Percentiles rank a stretch among this genome's conserved stretches.
Evolutionary conservation across 306 rosid genomes (phyloP).

Genomic region (Lathyrus aphaca): DNA sequence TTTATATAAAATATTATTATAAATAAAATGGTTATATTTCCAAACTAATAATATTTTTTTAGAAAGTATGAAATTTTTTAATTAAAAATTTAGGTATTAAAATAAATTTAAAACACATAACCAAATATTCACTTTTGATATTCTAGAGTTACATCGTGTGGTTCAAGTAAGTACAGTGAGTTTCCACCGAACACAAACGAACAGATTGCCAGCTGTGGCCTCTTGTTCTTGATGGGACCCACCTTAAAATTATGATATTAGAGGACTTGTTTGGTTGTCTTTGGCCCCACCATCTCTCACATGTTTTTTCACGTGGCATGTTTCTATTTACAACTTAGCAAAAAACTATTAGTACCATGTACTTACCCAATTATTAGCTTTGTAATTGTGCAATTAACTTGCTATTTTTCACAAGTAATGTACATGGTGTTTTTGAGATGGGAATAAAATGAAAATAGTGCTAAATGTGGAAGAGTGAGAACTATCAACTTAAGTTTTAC

Average conservation of each 20-base stretch:
- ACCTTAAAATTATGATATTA: conserved; percentile 21
- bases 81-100: too few relatives aligned
- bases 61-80: too few relatives aligned
- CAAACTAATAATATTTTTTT: too few relatives aligned
- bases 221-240: conserved; percentile 40
- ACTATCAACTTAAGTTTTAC: neutral
- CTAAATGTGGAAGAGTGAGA: neutral
- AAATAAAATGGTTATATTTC: too few relatives aligned
- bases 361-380: conserved; percentile 32
- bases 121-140: too few relatives aligned
- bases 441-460: neutral
- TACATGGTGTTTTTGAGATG: conserved; percentile 19
- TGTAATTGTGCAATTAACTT: conserved; percentile 3
- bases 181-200: conserved; percentile 38
- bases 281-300: conserved; percentile 33
- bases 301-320: conserved; percentile 43
- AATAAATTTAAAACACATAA: too few relatives aligned
- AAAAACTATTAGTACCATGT: neutral
- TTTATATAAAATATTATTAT: too few relatives aligned
- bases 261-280: conserved; percentile 44
- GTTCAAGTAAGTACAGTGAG: conserved; percentile 38
- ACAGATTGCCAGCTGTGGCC: conserved; percentile 45
- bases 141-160: conserved; percentile 25
- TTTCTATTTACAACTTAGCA: conserved; percentile 15
- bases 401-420: conserved; percentile 2